Base-by-base conservation (phyloP, 306 rosid genomes). In the Rosa persica region DNA sequence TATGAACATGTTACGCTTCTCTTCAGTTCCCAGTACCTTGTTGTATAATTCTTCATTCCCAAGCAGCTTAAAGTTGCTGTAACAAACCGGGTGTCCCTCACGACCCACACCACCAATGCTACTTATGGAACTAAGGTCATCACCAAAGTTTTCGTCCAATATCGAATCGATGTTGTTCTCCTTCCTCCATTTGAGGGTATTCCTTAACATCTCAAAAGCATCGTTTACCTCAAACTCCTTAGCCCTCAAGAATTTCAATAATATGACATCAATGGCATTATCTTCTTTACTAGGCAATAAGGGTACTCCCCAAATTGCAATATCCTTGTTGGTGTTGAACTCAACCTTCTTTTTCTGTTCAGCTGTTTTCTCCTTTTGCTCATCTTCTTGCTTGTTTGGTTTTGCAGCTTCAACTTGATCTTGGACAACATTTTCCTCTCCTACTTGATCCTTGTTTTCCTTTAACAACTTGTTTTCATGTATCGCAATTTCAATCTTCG, bases 41-140 rank as follows among this genome's bases (percentile, higher is more conserved):
- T 90, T 89, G 34, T 90, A 92, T 0, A 90, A 62, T 72, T 83
- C 91, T 67, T 86, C 90, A 69, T 81, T 81, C 80, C 84, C 88
- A 25, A 90, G 89, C 68, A 86, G 88, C 0, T 94, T 94, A 40
- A 87, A 92, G 8, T 84, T 76, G 30, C 86, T 92, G 48, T 92
- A 92, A 76, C 94, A 90, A n/a, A 92, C 90, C 0, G 95, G 97
- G 67, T 92, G 93, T 1, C 97, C 90, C 73, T 83, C 93, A 78
- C 85, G 90, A 34, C 88, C 90, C 0, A 67, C 78, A 1, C 97
- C 95, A 54, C 86, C 86, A 93, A 88, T 88, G 80, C 0, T 73
- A 84, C 67, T 83, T 86, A 48, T 86, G 51, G 77, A 54, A 39
- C 89, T 6, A 87, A 46, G 49, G 39, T 86, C 92, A 38, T 58